Conservation (phyloP, 768 basidiomycete genomes). For the Clavaria fumosa region DNA sequence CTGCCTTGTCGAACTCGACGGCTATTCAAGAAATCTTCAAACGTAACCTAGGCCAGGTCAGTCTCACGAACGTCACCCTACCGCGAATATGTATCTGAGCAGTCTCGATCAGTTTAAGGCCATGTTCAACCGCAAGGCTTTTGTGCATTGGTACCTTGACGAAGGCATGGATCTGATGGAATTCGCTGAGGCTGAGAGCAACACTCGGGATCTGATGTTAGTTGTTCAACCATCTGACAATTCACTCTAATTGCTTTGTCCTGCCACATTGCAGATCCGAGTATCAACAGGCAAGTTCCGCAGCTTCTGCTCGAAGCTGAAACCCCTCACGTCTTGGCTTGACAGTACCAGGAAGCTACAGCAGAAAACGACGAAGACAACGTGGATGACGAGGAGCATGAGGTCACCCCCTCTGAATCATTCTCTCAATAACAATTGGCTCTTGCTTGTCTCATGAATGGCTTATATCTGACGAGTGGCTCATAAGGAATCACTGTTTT, state of each 20-base stretch:
- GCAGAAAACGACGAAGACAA: constrained; percentile 28
- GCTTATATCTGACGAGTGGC: too few species aligned
- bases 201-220: constrained; percentile 65
- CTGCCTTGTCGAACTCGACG: constrained; percentile 64
- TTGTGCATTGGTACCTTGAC: constrained; percentile 71
- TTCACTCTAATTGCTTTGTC: constrained; percentile 1
- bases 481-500: too few species aligned
- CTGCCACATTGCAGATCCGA: constrained; percentile 48
- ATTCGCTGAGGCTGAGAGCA: constrained; percentile 81
- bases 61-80: constrained; percentile 6
- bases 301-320: not conserved
- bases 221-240: too few species aligned
- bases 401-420: constrained; percentile 6
- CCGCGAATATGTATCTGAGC: not conserved
- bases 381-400: constrained; percentile 20
- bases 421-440: constrained; percentile 3
- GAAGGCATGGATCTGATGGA: constrained; percentile 87
- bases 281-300: constrained; percentile 58
- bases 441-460: too few species aligned
- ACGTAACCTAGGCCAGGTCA: constrained; percentile 47
- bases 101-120: constrained; percentile 37
- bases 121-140: constrained; percentile 79
- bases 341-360: constrained; percentile 46
- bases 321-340: constrained; percentile 3
- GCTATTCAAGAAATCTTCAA: constrained; percentile 79